Percentiles rank a stretch among this genome's conserved stretches.
These are phyloP conservation scores for Stachybotrys elegans DNA, from an alignment of 2,329 filamentous ascomycete genomes.

Conservation along the genomic window DNA sequence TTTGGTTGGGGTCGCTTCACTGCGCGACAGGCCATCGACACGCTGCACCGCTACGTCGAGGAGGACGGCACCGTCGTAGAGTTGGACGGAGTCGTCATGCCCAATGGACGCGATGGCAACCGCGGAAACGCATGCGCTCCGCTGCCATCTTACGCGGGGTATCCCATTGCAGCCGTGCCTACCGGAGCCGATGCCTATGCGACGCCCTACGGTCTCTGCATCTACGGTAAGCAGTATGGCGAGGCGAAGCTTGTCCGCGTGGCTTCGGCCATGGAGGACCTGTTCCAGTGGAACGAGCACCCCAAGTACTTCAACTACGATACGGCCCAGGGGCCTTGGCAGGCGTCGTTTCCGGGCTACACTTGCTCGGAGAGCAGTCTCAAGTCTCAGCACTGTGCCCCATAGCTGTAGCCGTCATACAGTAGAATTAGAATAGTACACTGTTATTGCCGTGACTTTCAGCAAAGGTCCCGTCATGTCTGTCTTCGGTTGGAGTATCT, in stretches of 20 bases:
- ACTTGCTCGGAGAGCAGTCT: constrained; percentile 1
- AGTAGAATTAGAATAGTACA: no score
- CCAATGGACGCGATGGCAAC: constrained; percentile 4
- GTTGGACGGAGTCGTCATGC: constrained; percentile 6
- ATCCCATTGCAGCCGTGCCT: constrained; percentile 6
- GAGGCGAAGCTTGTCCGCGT: constrained; percentile 6
- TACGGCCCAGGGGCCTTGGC: constrained; percentile 6
- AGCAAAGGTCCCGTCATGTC: no score
- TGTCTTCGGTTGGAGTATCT: no score
- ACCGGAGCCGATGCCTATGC: constrained; percentile 4
- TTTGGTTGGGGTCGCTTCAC: constrained; percentile 7
- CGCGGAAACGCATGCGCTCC: constrained; percentile 3
- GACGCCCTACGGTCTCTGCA: constrained; percentile 4
- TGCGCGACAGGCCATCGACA: constrained; percentile 3
- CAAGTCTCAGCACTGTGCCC: no score
- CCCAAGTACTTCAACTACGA: constrained; percentile 5
- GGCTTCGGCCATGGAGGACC: constrained; percentile 8
- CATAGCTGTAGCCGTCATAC: no score
- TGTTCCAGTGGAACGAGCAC: constrained; percentile 5
- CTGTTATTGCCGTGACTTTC: no score
- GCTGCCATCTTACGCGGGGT: constrained; percentile 8
- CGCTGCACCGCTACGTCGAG: background rate
- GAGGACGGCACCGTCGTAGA: constrained; percentile 5
- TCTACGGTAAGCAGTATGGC: constrained; percentile 5
- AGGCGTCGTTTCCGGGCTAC: constrained; percentile 5